A percentile compares a stretch with the other conserved stretches of the same genome.
These are phyloP conservation scores for Fraxinus sp. DNA, from an alignment of 305 asterid genomes.

Conservation along the genomic window DNA sequence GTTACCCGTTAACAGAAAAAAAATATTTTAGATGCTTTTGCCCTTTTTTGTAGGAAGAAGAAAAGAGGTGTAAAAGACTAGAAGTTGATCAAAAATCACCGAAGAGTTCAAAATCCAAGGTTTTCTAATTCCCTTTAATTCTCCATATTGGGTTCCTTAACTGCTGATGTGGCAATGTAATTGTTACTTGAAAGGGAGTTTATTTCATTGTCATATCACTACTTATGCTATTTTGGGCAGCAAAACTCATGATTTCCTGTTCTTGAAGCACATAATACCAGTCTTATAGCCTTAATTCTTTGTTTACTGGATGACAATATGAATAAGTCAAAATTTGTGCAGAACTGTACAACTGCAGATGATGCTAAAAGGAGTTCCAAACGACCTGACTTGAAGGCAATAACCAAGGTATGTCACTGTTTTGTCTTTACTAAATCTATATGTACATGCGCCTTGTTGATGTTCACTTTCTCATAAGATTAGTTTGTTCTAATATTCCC, in stretches of 20 bases:
- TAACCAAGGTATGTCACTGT: constrained; percentile 48
- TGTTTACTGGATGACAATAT: neutral
- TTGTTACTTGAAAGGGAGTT: neutral
- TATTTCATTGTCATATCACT: neutral
- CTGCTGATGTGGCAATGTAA: neutral
- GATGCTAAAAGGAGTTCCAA: constrained; percentile 39
- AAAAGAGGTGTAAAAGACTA: constrained; percentile 38
- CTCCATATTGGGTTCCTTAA: neutral
- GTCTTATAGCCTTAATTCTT: neutral
- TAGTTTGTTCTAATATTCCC: neutral
- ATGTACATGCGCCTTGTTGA: neutral
- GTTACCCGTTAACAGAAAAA: neutral
- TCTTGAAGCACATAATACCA: neutral
- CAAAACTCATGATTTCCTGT: neutral
- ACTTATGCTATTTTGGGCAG: neutral
- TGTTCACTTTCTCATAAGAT: neutral
- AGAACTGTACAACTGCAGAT: constrained; percentile 35
- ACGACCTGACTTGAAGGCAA: constrained; percentile 86
- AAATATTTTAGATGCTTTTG: neutral
- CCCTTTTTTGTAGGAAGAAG: constrained; percentile 47
- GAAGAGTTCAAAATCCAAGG: constrained; percentile 36
- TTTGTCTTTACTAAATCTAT: neutral
- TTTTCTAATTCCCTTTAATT: neutral
- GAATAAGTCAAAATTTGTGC: constrained; percentile 28
- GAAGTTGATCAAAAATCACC: constrained; percentile 25